These are phyloP conservation scores for Fraxinus paxiana DNA, from an alignment of 305 asterid species.

Conservation along the genomic window DNA sequence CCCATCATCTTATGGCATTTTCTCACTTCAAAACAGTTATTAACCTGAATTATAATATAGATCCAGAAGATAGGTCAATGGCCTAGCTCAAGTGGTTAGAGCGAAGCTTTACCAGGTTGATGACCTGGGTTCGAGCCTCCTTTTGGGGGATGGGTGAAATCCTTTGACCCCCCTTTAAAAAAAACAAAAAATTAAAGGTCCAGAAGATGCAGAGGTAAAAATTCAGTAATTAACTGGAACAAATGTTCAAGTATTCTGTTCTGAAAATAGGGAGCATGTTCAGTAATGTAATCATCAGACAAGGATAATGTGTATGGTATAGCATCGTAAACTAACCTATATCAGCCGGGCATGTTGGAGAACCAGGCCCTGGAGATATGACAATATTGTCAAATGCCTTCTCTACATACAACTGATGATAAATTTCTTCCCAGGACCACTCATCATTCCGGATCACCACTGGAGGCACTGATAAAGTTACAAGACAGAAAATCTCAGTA, in stretches of 20 bases:
- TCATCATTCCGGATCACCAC: constrained; percentile 87
- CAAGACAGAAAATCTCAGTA: constrained; percentile 15
- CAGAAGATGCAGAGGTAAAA: background rate
- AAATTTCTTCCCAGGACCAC: constrained; percentile 84
- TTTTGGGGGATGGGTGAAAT: background rate
- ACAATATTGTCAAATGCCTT: constrained; percentile 88
- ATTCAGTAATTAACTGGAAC: background rate
- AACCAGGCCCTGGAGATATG: constrained; percentile 98
- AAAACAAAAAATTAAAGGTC: background rate
- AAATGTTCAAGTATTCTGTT: background rate
- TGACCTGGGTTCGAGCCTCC: background rate
- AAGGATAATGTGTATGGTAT: background rate
- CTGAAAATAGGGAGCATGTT: background rate
- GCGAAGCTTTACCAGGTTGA: background rate
- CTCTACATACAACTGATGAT: constrained; percentile 62
- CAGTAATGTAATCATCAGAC: background rate
- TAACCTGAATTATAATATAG: background rate
- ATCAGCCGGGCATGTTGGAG: constrained; percentile 81
- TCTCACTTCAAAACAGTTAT: background rate
- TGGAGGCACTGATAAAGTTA: constrained; percentile 70
- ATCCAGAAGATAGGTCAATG: background rate
- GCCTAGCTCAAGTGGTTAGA: background rate
- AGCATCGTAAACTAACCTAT: constrained; percentile 48
- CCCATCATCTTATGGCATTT: background rate
- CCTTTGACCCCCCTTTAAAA: background rate